These are phyloP conservation scores for Penicillium atrosanguineum DNA, from an alignment of 495 filamentous ascomycete genomes.

Conservation along the genomic window DNA sequence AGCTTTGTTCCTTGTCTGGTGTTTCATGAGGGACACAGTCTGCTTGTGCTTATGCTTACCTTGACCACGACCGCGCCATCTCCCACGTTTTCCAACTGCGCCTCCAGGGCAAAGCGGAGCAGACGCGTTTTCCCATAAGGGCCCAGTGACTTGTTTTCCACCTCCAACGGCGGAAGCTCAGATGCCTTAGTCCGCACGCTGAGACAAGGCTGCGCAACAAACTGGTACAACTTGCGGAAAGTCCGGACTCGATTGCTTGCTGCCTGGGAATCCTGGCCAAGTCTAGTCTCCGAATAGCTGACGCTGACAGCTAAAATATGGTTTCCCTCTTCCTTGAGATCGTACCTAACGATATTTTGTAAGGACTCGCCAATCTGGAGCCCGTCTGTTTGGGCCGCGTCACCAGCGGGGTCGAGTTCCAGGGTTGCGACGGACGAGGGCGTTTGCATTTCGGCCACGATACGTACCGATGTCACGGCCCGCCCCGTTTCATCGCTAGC, in stretches of 20 bases:
- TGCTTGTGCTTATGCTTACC: conserved; percentile 20
- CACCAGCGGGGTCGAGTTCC: conserved; percentile 48
- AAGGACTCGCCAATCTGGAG: conserved; percentile 66
- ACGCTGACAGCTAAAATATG: conserved; percentile 94
- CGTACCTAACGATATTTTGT: conserved; percentile 80
- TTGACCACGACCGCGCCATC: conserved; percentile 44
- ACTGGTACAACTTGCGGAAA: conserved; percentile 96
- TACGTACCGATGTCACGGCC: conserved; percentile 68
- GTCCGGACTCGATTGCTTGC: conserved; percentile 72
- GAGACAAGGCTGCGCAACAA: conserved; percentile 83
- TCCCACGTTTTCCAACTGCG: conserved; percentile 91
- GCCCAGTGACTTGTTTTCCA: conserved; percentile 44
- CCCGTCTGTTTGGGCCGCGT: conserved; percentile 39
- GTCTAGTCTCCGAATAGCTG: conserved; percentile 70
- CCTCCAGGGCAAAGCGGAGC: conserved; percentile 69
- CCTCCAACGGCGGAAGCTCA: conserved; percentile 47
- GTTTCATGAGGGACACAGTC: neutral
- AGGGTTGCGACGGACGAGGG: conserved; percentile 62
- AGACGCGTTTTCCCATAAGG: conserved; percentile 46
- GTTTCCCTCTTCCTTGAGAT: conserved; percentile 89
- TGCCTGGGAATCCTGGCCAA: conserved; percentile 53
- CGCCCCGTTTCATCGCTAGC: conserved; percentile 40
- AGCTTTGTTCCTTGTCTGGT: neutral
- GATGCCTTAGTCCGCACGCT: conserved; percentile 88
- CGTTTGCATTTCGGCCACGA: conserved; percentile 93